Percentiles rank a stretch among this genome's conserved stretches.
Evolutionary conservation across 2,329 filamentous ascomycete genomes (phyloP).

Genomic region (Botrytis elliptica): DNA sequence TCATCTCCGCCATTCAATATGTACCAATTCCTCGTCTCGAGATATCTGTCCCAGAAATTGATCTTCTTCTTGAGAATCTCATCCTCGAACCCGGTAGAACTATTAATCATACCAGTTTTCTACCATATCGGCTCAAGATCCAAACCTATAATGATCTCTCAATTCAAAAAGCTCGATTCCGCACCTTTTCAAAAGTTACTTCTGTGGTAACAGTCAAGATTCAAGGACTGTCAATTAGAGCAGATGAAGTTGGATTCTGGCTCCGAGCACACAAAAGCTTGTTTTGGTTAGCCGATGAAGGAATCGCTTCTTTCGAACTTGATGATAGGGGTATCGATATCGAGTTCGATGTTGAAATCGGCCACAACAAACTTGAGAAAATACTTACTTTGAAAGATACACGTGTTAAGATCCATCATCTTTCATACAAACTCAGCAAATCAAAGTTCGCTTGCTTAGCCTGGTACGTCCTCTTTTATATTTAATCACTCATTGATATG

Average conservation of each 20-base stretch:
- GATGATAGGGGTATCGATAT: slow-evolving; percentile 88
- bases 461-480: slow-evolving; percentile 48
- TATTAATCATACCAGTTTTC: slow-evolving; percentile 81
- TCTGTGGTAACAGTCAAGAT: slow-evolving; percentile 76
- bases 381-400: slow-evolving; percentile 76
- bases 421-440: slow-evolving; percentile 73
- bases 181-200: slow-evolving; percentile 61
- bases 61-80: slow-evolving; percentile 85
- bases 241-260: slow-evolving; percentile 89
- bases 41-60: slow-evolving; percentile 76
- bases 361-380: slow-evolving; percentile 73
- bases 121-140: slow-evolving; percentile 79
- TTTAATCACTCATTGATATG: background rate
- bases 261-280: slow-evolving; percentile 75
- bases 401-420: slow-evolving; percentile 79
- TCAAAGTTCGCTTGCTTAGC: slow-evolving; percentile 75
- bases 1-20: slow-evolving; percentile 78
- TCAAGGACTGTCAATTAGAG: slow-evolving; percentile 78
- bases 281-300: slow-evolving; percentile 74
- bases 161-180: slow-evolving; percentile 72
- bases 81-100: slow-evolving; percentile 85
- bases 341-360: slow-evolving; percentile 79
- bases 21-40: slow-evolving; percentile 90
- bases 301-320: slow-evolving; percentile 80
- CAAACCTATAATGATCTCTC: slow-evolving; percentile 86